Conservation (phyloP, 2,329 filamentous ascomycete genomes). For the Fusarium succisae region DNA sequence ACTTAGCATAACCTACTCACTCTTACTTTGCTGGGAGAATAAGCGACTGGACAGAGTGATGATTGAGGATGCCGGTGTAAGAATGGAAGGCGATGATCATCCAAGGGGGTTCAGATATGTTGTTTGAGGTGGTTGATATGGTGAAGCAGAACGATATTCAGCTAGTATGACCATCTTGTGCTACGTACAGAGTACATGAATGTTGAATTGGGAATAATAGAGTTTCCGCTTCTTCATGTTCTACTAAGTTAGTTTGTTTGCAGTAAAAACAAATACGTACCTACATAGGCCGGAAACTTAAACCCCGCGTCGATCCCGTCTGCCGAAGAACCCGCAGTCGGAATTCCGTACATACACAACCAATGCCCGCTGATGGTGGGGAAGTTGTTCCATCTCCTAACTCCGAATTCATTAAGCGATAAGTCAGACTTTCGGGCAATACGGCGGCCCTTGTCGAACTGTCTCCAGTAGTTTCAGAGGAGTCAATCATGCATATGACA, state of each 20-base stretch:
- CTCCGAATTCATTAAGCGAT: no score
- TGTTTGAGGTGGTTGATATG: not conserved
- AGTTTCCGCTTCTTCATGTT: not conserved
- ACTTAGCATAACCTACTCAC: not conserved
- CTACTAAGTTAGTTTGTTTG: not conserved
- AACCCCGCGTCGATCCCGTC: not conserved
- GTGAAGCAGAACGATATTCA: not conserved
- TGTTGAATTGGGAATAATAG: not conserved
- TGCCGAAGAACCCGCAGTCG: not conserved
- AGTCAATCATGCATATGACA: not conserved
- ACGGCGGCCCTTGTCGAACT: not conserved
- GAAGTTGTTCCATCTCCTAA: not conserved
- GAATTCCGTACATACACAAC: not conserved
- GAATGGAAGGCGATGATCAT: not conserved
- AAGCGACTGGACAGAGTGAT: not conserved
- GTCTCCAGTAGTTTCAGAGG: not conserved
- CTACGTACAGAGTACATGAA: not conserved
- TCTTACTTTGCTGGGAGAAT: not conserved
- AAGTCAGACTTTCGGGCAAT: not conserved
- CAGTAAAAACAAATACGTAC: not conserved
- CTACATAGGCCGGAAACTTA: not conserved
- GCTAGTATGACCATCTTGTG: not conserved
- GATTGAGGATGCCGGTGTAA: not conserved
- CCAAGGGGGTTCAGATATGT: not conserved
- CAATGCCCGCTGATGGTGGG: not conserved